A percentile compares a stretch with the other conserved stretches of the same genome.
Conservation (phyloP, 2,329 filamentous ascomycete species). For the Sporothrix brunneoviolacea region DNA sequence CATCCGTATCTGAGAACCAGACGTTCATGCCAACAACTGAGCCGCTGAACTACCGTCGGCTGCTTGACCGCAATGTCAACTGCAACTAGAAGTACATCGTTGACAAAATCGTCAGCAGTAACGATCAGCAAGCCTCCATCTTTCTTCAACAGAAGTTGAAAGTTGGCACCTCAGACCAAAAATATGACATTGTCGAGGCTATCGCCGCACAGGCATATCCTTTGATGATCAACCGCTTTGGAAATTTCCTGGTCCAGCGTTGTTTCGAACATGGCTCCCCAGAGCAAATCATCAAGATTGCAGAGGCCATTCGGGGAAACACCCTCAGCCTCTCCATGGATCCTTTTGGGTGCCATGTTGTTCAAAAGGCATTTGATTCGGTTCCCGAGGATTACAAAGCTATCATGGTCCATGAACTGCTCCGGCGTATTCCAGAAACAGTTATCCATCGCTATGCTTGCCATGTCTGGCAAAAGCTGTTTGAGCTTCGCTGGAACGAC, state of each 20-base stretch:
- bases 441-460: conserved; percentile 98
- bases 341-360: conserved; percentile 94
- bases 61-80: conserved; percentile 90
- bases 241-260: conserved; percentile 95
- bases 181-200: conserved; percentile 92
- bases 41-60: conserved; percentile 89
- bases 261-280: conserved; percentile 97
- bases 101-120: conserved; percentile 98
- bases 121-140: conserved; percentile 97
- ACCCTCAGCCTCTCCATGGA: conserved; percentile 96
- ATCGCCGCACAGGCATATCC: conserved; percentile 93
- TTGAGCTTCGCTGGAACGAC: conserved; percentile 92
- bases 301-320: conserved; percentile 87
- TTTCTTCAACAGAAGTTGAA: conserved; percentile 99
- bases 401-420: conserved; percentile 95
- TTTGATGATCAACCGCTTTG: conserved; percentile 97
- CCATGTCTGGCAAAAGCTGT: conserved; percentile 99
- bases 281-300: conserved; percentile 91
- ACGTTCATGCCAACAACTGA: conserved; percentile 84
- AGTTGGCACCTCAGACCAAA: conserved; percentile 88
- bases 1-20: conserved; percentile 49
- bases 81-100: conserved; percentile 99
- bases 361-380: conserved; percentile 97
- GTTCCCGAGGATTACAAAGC: conserved; percentile 97
- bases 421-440: conserved; percentile 92